Conservation (phyloP, 2,329 filamentous ascomycete genomes). For the Emergomyces orientalis region DNA sequence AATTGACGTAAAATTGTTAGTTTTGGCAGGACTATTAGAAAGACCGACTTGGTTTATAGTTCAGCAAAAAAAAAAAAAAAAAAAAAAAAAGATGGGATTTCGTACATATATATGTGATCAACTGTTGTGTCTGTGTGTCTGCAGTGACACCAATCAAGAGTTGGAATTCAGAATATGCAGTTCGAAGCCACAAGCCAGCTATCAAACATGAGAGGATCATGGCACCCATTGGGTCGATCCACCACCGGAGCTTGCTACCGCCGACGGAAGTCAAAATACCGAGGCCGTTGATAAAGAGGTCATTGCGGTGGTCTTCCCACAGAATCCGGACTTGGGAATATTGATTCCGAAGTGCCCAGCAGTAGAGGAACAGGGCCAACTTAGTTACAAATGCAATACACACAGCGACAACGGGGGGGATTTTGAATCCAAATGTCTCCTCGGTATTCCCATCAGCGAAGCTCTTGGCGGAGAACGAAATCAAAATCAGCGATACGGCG, state of each 20-base stretch:
- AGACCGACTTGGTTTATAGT: not conserved
- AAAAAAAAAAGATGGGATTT: slow-evolving; percentile 6
- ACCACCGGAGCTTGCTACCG: slow-evolving; percentile 81
- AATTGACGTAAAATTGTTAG: not conserved
- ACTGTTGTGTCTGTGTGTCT: slow-evolving; percentile 74
- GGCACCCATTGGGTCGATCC: slow-evolving; percentile 88
- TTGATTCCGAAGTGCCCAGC: slow-evolving; percentile 79
- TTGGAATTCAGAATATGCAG: slow-evolving; percentile 81
- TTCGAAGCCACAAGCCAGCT: slow-evolving; percentile 69
- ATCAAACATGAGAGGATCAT: slow-evolving; percentile 74
- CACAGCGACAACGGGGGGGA: slow-evolving; percentile 79
- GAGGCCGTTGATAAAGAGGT: slow-evolving; percentile 92
- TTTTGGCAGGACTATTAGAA: not conserved
- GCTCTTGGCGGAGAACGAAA: slow-evolving; percentile 73
- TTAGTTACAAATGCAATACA: slow-evolving; percentile 78
- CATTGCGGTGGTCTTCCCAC: slow-evolving; percentile 96
- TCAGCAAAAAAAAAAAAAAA: not conserved
- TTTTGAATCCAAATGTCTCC: slow-evolving; percentile 57
- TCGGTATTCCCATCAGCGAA: slow-evolving; percentile 44
- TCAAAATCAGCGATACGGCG: slow-evolving; percentile 80
- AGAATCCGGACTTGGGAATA: slow-evolving; percentile 88
- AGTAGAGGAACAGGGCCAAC: slow-evolving; percentile 75
- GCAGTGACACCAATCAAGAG: slow-evolving; percentile 84
- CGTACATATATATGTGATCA: slow-evolving; percentile 85
- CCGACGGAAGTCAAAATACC: slow-evolving; percentile 87